A percentile compares a stretch with the other conserved stretches of the same genome.
phyloP scores from a whole-genome alignment of 2,329 filamentous ascomycete genomes.

The Phialophora macrospora region DNA sequence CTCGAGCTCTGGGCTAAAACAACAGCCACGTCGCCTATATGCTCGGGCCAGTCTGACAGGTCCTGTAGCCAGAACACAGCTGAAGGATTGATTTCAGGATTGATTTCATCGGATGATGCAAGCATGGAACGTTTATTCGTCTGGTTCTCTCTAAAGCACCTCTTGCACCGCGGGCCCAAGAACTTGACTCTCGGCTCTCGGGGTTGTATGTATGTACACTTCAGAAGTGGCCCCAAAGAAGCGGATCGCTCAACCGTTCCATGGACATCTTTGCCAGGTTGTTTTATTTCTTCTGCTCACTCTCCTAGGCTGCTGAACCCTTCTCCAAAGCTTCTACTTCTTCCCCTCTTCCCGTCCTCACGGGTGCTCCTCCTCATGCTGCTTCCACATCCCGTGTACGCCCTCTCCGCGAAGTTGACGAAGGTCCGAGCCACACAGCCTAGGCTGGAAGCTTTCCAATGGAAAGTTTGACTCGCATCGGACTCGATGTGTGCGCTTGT shows the following conservation, averaged over 20 bases:
- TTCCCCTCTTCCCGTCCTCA: neutral
- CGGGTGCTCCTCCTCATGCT: neutral
- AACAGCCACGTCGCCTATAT: neutral
- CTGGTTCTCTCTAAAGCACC: neutral
- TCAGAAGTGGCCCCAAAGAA: neutral
- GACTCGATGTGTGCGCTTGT: conserved; percentile 11
- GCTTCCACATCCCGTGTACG: neutral
- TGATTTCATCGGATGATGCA: conserved; percentile 10
- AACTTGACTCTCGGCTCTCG: neutral
- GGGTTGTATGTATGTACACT: neutral
- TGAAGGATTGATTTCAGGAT: too few relatives aligned
- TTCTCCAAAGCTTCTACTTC: neutral
- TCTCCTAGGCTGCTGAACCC: neutral
- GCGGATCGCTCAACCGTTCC: conserved; percentile 7
- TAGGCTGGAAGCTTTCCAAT: conserved; percentile 2
- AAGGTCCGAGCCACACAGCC: conserved; percentile 21
- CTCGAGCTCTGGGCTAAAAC: neutral
- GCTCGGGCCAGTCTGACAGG: neutral
- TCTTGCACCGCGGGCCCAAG: neutral
- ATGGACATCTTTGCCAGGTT: conserved; percentile 28
- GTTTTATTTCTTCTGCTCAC: conserved; percentile 2
- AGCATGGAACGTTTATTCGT: conserved; percentile 14
- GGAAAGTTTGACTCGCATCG: conserved; percentile 8
- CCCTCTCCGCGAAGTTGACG: conserved; percentile 25
- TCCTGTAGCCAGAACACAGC: neutral